Evolutionary conservation across 192 early-diverging fungal genomes (phyloP), one percentile per base, ranked within the genome.

Genomic region (Paraglomus brasilianum): DNA sequence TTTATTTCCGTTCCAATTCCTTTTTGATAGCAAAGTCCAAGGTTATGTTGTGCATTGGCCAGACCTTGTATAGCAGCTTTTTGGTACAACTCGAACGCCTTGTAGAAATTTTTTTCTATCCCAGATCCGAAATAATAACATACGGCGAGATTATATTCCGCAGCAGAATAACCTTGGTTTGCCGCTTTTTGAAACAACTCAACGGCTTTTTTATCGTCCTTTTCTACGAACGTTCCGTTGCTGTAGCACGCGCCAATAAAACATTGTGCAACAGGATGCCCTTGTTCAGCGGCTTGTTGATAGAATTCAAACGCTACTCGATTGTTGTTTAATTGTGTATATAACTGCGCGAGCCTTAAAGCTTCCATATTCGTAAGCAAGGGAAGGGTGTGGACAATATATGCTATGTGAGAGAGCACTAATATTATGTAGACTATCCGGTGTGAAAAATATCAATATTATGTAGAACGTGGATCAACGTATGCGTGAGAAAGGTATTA

Each of bases 31-130:
- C 19, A 17, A 4, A 19, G 14, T 49, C 15, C 48, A 49, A 49
- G 48, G 8, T 49, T 49, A 49, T 49, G 19, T 49, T 49, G 14
- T 49, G 15, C 48, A 17, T 17, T 49, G 19, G 48, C 48, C 19
- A 49, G 19, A 49, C 48, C 48, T 49, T 49, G 14, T 49, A 17
- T 8, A 49, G 48, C 48, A 49, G 48, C 48, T 49, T 49, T 49
- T 49, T 49, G 48, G 19, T 49, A 49, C 14, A 14, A 49, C 19
- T 49, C 48, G 19, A 49, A 49, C 48, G 48, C 48, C 8, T 49
- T 49, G 5, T 8, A 14, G 19, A 49, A 49, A 49, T 49, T n/a
- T n/a, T n/a, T n/a, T n/a, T n/a, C n/a, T n/a, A n/a, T n/a, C n/a
- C n/a, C n/a, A n/a, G n/a, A n/a, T 49, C 14, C 14, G 15, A 6